phyloP scores from a whole-genome alignment of 805 yeast species.

The Nakazawaea wickerhamii region DNA sequence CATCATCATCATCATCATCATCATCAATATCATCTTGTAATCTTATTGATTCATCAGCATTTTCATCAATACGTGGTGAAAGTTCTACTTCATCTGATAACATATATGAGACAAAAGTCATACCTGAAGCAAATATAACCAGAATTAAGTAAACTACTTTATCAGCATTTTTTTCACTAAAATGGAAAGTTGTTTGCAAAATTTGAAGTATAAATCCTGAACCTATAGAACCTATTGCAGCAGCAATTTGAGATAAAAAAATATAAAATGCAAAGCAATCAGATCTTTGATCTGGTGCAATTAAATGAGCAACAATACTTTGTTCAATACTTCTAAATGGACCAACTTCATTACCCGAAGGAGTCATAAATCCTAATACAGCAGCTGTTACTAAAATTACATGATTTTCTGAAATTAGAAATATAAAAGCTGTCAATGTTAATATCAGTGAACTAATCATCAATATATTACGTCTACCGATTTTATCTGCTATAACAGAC shows the following conservation, averaged over 20 bases:
- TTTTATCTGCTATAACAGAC: conserved; percentile 38
- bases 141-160: conserved; percentile 24
- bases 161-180: conserved; percentile 24
- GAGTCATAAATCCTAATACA: conserved; percentile 47
- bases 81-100: conserved; percentile 12
- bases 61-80: neutral
- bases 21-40: conserved; percentile 9
- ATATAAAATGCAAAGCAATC: conserved; percentile 57
- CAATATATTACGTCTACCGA: conserved; percentile 41
- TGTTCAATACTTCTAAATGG: conserved; percentile 57
- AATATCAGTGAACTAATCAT: conserved; percentile 34
- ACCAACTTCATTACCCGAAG: conserved; percentile 56
- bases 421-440: conserved; percentile 37
- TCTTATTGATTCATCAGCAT: neutral
- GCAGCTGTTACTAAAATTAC: conserved; percentile 32
- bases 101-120: conserved; percentile 20
- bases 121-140: conserved; percentile 18
- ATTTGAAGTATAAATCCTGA: conserved; percentile 31
- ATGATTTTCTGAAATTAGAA: conserved; percentile 29
- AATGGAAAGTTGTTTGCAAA: conserved; percentile 18
- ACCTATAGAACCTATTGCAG: conserved; percentile 39
- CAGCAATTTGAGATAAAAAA: conserved; percentile 41
- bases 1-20: neutral
- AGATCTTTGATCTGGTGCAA: conserved; percentile 35
- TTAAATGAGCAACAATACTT: conserved; percentile 42